Base-by-base conservation (phyloP, 2,329 filamentous ascomycete species). In the Simplicillium aogashimaense region DNA sequence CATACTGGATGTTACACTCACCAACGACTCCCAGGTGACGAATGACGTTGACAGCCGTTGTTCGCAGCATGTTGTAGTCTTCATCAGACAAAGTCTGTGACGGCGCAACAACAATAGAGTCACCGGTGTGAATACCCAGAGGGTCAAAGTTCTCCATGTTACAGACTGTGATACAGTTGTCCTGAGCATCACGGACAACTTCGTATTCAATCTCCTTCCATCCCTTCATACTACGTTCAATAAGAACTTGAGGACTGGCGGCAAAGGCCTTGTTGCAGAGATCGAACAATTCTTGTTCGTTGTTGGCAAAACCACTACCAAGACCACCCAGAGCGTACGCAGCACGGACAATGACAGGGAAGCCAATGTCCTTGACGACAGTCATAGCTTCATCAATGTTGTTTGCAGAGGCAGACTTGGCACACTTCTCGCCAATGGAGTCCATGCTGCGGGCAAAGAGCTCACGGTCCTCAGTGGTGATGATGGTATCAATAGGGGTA, bases 131-230 rank as follows among this genome's bases (percentile, higher is more conserved):
- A 47, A 97, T 97, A 54, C 92, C 92, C 2, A 98, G 80, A 41
- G 92, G 92, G 61, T 98, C 92, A 56, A 98, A 98, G 68, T 98
- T 98, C 69, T 98, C 92, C 92, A 98, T 97, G 70, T 98, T 98
- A 64, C 92, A 98, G 46, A 98, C 92, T 7, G 92, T 98, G 59
- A 98, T 97, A 61, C 92, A 98, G 74, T 97, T 97, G 68, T 98
- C 89, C 53, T 87, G 81, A 42, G 81, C 84, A 69, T 97, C 92
- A 55, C 92, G 83, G 32, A 98, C 92, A 46, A 97, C 92, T 63
- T 98, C 92, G 58, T 97, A 98, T 63, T 98, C 92, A 47, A 97
- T 94, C 65, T 98, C 92, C 65, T 98, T 98, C 92, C 92, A 98
- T 44, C 92, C 92, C 70, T 97, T 97, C 90, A 98, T 97, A 68